Evolutionary conservation across 441 rosid species (phyloP), one percentile per base, ranked within the genome.

Genomic region (Dalechampia spathulata): DNA sequence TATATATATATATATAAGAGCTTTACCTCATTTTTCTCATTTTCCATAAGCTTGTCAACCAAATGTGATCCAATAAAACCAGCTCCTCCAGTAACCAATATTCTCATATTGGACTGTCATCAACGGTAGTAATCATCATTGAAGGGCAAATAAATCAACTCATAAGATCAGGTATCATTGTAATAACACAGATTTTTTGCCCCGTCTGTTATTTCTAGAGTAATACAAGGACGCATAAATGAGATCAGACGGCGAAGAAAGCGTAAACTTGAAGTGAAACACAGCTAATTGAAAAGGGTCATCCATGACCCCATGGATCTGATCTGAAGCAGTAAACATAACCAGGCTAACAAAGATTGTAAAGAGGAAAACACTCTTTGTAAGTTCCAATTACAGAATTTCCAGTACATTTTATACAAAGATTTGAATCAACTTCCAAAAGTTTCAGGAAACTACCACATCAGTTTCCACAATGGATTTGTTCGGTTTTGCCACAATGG

Each of bases 31-130:
- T 91, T 91, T 70, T 86, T 91, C 59, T 86, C 98, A 58, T 91
- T 88, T 73, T 86, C 82, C 98, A 91, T 91, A 69, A 91, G 70
- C 64, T 38, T 84, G 77, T 91, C 98, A 61, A 91, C 96, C 7
- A 88, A 65, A 62, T 91, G 98, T 32, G 98, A 91, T 41, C 96
- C 98, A 6, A 91, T 91, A 69, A 91, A 91, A 62, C 96, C 96
- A 77, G 98, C 96, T 70, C 96, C 96, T 57, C 98, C 96, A 34
- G 96, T 82, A 19, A 88, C 85, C 79, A 91, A 76, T 56, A 91
- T 88, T 69, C 98, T 81, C 95, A 84, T 83, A 52, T 91, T 91
- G 19, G 96, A 83, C 98, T 56, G 50, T 28, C 22, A 41, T 13
- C 46, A 41, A 11, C 6, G 14, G 20, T 16, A 14, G 3, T 11